phyloP scores from a whole-genome alignment of 306 rosid species.

The Medicago lupulina region DNA sequence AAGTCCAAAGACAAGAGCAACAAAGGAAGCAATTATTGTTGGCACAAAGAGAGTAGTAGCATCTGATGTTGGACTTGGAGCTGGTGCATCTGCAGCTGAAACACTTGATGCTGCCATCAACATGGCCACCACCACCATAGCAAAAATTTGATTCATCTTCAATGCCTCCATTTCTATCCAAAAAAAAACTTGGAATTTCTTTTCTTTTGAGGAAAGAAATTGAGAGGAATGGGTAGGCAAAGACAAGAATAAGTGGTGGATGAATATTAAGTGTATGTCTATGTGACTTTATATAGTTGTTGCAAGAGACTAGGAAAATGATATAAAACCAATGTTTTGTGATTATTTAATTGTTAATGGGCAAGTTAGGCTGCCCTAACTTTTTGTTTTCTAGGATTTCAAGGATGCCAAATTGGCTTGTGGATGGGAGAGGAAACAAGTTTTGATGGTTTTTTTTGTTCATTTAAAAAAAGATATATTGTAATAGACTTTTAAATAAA shows the following conservation, averaged over 20 bases:
- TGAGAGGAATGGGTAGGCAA: neutral
- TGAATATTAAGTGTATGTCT: neutral
- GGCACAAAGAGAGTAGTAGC: constrained; percentile 46
- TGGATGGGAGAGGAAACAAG: neutral
- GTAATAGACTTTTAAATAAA: too few species aligned
- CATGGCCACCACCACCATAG: neutral
- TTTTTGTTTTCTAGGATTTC: constrained; percentile 10
- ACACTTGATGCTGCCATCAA: constrained; percentile 39
- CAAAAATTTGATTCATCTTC: constrained; percentile 37
- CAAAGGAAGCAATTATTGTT: constrained; percentile 40
- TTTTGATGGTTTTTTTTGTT: too few species aligned
- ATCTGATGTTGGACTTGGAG: constrained; percentile 61
- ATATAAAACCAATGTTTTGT: neutral
- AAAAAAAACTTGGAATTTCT: neutral
- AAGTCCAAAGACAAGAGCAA: constrained; percentile 42
- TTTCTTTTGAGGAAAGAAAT: neutral
- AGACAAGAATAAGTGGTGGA: neutral
- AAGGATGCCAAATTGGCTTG: neutral
- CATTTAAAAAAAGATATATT: too few species aligned
- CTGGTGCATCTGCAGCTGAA: constrained; percentile 42
- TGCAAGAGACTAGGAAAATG: neutral
- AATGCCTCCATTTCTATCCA: constrained; percentile 45
- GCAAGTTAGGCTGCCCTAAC: constrained; percentile 31
- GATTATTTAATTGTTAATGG: neutral
- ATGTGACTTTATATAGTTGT: constrained; percentile 35